phyloP scores from a whole-genome alignment of 345 rosid species.

The Salix viminalis region DNA sequence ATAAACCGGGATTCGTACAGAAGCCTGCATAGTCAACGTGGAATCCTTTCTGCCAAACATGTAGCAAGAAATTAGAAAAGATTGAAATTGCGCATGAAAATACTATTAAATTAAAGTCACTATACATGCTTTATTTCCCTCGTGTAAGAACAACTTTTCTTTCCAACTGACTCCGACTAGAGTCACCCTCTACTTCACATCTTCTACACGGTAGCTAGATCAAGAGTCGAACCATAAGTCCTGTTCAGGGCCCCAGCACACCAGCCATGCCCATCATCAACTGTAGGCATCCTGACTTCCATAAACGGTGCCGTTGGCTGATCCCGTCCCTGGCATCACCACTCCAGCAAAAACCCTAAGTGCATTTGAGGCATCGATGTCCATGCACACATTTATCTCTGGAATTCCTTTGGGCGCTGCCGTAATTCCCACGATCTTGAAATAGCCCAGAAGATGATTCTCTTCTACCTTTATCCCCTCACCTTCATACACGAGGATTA shows the following conservation, averaged over 20 bases:
- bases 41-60: no score
- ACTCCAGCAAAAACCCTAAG: slow-evolving; percentile 66
- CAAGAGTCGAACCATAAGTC: slow-evolving; percentile 53
- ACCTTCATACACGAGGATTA: slow-evolving; percentile 77
- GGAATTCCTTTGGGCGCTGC: slow-evolving; percentile 67
- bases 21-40: no score
- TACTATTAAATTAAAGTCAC: neutral
- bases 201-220: slow-evolving; percentile 57
- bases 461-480: slow-evolving; percentile 59
- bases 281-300: slow-evolving; percentile 88
- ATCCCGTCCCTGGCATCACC: slow-evolving; percentile 50
- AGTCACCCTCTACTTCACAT: slow-evolving; percentile 12
- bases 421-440: slow-evolving; percentile 74
- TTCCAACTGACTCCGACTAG: neutral
- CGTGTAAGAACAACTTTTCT: neutral
- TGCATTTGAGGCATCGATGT: slow-evolving; percentile 66
- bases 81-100: neutral
- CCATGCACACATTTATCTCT: slow-evolving; percentile 84
- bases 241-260: slow-evolving; percentile 58
- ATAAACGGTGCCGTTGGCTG: slow-evolving; percentile 61
- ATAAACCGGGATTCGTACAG: no score
- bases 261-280: slow-evolving; percentile 90
- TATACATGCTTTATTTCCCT: neutral
- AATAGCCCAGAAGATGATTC: slow-evolving; percentile 79
- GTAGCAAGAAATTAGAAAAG: no score